A percentile compares a stretch with the other conserved stretches of the same genome.
Evolutionary conservation across 2,329 filamentous ascomycete species (phyloP).

Genomic region (Gaeumannomyces tritici): DNA sequence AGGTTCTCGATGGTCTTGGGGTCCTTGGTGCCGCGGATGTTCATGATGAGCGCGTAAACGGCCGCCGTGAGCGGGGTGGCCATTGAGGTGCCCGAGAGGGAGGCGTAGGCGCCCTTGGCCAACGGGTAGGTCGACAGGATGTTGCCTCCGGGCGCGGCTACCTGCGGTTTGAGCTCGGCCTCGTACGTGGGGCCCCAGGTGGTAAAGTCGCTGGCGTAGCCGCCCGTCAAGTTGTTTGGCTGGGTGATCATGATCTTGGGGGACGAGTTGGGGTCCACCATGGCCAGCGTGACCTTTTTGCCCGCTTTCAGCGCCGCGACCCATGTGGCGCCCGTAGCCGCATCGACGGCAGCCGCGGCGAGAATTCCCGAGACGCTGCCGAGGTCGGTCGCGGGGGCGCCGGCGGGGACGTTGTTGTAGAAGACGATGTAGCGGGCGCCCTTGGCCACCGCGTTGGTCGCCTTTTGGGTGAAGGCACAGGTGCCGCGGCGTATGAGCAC

Average conservation of each 20-base stretch:
- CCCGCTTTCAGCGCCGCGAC: constrained; percentile 31
- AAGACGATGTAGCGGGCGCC: constrained; percentile 53
- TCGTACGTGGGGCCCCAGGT: constrained; percentile 39
- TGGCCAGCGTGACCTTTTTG: constrained; percentile 30
- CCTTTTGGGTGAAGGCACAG: constrained; percentile 44
- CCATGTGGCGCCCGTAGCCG: constrained; percentile 31
- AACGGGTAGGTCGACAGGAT: constrained; percentile 43
- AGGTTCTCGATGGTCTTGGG: constrained; percentile 39
- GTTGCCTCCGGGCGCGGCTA: constrained; percentile 35
- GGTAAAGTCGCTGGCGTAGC: constrained; percentile 25
- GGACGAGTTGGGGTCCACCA: constrained; percentile 29
- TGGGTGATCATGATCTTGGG: constrained; percentile 21
- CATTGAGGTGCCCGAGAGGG: constrained; percentile 46
- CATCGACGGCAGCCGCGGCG: constrained; percentile 30
- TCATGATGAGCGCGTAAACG: constrained; percentile 42
- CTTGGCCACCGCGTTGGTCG: constrained; percentile 36
- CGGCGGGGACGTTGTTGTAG: constrained; percentile 50
- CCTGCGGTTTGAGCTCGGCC: constrained; percentile 35
- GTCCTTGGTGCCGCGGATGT: constrained; percentile 39
- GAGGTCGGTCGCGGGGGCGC: constrained; percentile 23
- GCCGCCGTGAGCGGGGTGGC: constrained; percentile 34
- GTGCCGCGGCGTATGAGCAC: constrained; percentile 50
- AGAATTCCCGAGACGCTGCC: constrained; percentile 19
- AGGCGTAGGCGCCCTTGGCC: constrained; percentile 29
- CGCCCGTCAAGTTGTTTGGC: constrained; percentile 34